phyloP scores from a whole-genome alignment of 176 grass and related monocot genomes.

The Eleusine coracana region DNA sequence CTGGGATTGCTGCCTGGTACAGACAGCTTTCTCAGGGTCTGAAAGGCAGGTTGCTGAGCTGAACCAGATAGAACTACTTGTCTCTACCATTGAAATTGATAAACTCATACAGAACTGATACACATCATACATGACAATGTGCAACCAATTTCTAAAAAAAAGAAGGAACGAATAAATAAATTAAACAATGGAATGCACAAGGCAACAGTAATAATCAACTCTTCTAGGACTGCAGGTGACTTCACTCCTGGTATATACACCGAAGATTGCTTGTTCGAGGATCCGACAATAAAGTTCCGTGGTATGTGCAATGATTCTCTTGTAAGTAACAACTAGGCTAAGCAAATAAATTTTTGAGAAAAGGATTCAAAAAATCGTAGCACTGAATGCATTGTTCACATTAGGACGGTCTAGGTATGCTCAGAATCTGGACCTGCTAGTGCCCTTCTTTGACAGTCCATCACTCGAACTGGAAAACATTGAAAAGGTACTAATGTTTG shows the following conservation, averaged over 20 bases:
- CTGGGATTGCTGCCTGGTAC: no score
- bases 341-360: neutral
- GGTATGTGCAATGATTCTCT: constrained; percentile 37
- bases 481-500: constrained; percentile 46
- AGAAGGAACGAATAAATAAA: neutral
- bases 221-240: constrained; percentile 48
- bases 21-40: no score
- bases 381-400: neutral
- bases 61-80: neutral
- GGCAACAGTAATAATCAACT: neutral
- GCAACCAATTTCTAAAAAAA: neutral
- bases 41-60: no score
- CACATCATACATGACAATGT: neutral
- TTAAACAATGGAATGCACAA: neutral
- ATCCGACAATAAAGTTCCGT: constrained; percentile 87
- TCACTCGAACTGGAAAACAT: constrained; percentile 72
- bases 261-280: constrained; percentile 84
- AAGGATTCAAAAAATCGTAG: no score
- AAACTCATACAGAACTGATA: neutral
- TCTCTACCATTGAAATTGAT: neutral
- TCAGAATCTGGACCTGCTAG: constrained; percentile 74
- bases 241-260: constrained; percentile 66
- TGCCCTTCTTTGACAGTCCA: constrained; percentile 82
- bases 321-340: neutral
- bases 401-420: constrained; percentile 68